Base-by-base conservation (phyloP, 768 basidiomycete genomes). In the Asterophora parasitica region DNA sequence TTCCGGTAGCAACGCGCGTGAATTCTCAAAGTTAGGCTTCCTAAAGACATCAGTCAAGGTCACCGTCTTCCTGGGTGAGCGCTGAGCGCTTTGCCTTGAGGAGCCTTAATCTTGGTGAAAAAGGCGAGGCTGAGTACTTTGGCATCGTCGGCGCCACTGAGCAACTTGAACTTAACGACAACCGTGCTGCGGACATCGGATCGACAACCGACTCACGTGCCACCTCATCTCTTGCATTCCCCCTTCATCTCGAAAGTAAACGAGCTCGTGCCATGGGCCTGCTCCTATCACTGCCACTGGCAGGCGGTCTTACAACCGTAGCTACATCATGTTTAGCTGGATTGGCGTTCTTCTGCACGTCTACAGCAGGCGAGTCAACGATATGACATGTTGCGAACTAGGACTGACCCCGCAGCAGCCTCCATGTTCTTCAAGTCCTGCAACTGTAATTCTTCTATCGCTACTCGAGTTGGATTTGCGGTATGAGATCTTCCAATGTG, bases 371-470 rank as follows among this genome's bases (percentile, higher is more conserved):
- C 83, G 50, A 52, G 76, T 65, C 20, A 1, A 17, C 3, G 28
- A n/a, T 38, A 34, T 28, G 27, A 30, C 40, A 27, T 38, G 17
- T 17, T 11, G 44, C 31, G 16, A 33, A 42, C 43, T n/a, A 23
- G 39, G 19, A 46, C 48, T 53, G 33, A 51, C 48, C 52, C 36
- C 34, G 44, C 54, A 56, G 58, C 68, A 83, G 93, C 94, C 3
- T 92, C 90, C 30, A 92, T 95, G 81, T 91, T 96, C 72, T 93
- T 85, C 78, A 97, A 96, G 74, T 92, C 89, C 27, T 99, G 95
- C 68, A 98, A 98, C 64, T 99, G 96, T 71, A 97, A 98, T 64
- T 95, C 92, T 7, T 95, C 92, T 0, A 97, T 99, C 57, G 96
- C 96, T 0, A 97, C 94, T 36, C 85, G 94, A 60, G 85, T 97